Evolutionary conservation across 495 filamentous ascomycete species (phyloP), one percentile per base, ranked within the genome.

Genomic region (Annulohypoxylon bovei): DNA sequence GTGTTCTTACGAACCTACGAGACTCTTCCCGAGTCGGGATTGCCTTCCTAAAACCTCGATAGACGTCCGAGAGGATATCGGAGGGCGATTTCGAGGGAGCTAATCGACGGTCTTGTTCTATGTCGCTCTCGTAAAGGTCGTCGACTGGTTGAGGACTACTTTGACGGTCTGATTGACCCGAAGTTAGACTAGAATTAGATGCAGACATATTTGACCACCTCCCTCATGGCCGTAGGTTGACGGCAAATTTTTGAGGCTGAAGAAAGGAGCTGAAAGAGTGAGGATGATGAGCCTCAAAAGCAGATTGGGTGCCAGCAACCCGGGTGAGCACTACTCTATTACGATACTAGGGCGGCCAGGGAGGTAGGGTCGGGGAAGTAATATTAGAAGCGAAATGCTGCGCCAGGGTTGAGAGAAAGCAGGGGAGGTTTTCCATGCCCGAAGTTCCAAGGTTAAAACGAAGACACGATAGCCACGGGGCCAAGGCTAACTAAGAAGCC

Each of bases 41-140:
- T 25, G 85, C 78, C 72, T 80, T 87, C 68, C 77, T 85, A 39
- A 86, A 78, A 47, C 82, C 81, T 39, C 81, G 80, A 66, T 85
- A 83, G 62, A 84, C 84, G 58, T 83, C 83, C 16, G 79, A 79
- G 11, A 86, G 59, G 60, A 87, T 67, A 4, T 83, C 82, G 70
- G 77, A 79, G 42, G 77, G 75, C 11, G 78, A 80, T 68, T 72
- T 80, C 4, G 72, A 74, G 27, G 74, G 66, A 9, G 75, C 72
- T 4, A 73, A 68, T 54, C 72, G 76, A 42, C 74, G 74, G 11
- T 73, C 60, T 49, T 67, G 75, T 12, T 84, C 82, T 39, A 70
- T 16, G 33, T 83, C 79, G 11, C 78, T 77, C 40, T 82, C 78
- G 57, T 77, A 75, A 65, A 74, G 30, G 28, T 75, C 65, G 54